These are phyloP conservation scores for Adansonia digitata DNA, from an alignment of 345 rosid species.

Conservation along the genomic window DNA sequence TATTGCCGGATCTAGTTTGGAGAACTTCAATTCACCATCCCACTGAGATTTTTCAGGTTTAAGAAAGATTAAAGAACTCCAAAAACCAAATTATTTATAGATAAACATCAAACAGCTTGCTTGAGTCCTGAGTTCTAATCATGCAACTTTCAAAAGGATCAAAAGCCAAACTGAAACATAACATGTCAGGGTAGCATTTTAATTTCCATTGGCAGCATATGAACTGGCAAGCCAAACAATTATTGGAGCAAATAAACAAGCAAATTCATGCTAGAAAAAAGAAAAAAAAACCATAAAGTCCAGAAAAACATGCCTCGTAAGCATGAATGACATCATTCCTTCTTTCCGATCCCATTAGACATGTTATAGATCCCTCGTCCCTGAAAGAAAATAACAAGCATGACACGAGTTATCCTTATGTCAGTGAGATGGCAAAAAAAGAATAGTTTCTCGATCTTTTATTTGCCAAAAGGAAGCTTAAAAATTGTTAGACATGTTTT, in stretches of 20 bases:
- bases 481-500: not conserved
- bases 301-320: slow-evolving; percentile 14
- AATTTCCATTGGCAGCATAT: not conserved
- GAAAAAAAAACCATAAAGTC: not conserved
- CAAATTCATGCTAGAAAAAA: slow-evolving; percentile 5
- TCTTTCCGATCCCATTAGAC: slow-evolving; percentile 83
- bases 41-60: not conserved
- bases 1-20: no score
- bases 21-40: no score
- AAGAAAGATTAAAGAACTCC: not conserved
- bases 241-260: slow-evolving; percentile 33
- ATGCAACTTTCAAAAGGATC: not conserved
- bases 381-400: slow-evolving; percentile 29
- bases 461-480: not conserved
- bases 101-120: not conserved
- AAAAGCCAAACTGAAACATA: not conserved
- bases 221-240: slow-evolving; percentile 29
- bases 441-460: not conserved
- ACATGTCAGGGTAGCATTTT: not conserved
- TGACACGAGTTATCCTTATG: not conserved
- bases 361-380: slow-evolving; percentile 83
- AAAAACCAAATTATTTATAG: not conserved
- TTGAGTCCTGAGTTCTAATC: not conserved
- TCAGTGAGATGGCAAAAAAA: not conserved
- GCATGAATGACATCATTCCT: slow-evolving; percentile 43